These are phyloP conservation scores for Edaphochlamys debaryana DNA, from an alignment of 139 green algal species.

Conservation along the genomic window DNA sequence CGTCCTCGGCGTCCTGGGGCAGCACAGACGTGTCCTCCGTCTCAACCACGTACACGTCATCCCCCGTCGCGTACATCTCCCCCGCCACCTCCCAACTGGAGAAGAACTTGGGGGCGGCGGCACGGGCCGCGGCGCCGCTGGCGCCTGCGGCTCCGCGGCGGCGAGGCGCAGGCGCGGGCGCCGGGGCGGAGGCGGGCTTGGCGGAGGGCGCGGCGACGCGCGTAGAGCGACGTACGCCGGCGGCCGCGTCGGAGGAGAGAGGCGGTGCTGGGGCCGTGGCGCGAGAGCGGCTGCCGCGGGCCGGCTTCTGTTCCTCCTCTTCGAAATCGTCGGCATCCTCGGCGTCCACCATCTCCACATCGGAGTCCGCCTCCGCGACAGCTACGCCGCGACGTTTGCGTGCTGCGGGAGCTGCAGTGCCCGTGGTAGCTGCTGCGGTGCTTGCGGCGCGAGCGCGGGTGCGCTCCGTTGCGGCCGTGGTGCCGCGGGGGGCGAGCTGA, in stretches of 20 bases:
- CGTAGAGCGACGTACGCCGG: no score
- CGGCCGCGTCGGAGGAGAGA: not conserved
- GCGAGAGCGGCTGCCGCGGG: not conserved
- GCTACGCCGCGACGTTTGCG: not conserved
- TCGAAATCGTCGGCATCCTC: no score
- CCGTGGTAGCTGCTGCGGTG: not conserved
- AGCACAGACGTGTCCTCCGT: slow-evolving; percentile 7
- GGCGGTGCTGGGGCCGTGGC: not conserved
- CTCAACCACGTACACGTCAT: slow-evolving; percentile 40
- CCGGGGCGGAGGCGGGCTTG: not conserved
- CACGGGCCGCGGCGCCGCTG: not conserved
- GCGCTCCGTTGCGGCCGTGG: not conserved
- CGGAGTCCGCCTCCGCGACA: not conserved
- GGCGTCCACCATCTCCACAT: not conserved
- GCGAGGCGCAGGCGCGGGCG: not conserved
- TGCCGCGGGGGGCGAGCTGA: no score
- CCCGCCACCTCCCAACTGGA: slow-evolving; percentile 7
- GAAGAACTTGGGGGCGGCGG: not conserved
- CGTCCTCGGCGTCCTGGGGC: slow-evolving; percentile 15
- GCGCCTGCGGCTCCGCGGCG: not conserved
- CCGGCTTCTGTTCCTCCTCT: not conserved
- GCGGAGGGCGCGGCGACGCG: no score
- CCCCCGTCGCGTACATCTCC: not conserved
- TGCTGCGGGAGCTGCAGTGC: not conserved
- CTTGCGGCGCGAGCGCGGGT: not conserved